Percentiles rank a stretch among this genome's conserved stretches.
Conservation (phyloP, 352 stramenopile species). For the Globisporangium carolinianum region DNA sequence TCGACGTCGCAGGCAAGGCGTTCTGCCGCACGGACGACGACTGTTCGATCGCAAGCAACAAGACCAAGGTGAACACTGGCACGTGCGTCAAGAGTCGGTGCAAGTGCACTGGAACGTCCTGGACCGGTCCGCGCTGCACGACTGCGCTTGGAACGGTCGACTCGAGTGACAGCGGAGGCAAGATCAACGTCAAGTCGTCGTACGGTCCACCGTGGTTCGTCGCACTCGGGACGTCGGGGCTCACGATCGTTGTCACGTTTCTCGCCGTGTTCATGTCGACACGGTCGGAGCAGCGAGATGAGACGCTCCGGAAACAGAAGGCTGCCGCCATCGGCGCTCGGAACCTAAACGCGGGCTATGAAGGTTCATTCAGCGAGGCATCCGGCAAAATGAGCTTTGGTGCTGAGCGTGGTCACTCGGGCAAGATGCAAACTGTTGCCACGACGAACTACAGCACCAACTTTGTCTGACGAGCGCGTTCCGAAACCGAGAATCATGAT, state of each 20-base stretch:
- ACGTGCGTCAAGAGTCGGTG: neutral
- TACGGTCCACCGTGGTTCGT: conserved; percentile 12
- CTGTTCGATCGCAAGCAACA: conserved; percentile 2
- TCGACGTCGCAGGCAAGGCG: conserved; percentile 1
- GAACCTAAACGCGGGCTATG: conserved; percentile 13
- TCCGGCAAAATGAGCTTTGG: too few relatives aligned
- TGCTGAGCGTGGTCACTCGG: too few relatives aligned
- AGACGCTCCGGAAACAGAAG: conserved; percentile 10
- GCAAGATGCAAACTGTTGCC: too few relatives aligned
- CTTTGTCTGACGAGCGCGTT: conserved; percentile 16
- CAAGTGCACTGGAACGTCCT: conserved; percentile 17
- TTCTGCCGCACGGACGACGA: conserved; percentile 2
- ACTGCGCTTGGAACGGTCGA: conserved; percentile 3
- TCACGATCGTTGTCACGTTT: conserved; percentile 7
- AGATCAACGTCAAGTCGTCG: conserved; percentile 9
- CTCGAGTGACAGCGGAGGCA: conserved; percentile 1
- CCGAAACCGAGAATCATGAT: too few relatives aligned
- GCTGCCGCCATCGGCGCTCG: conserved; percentile 12
- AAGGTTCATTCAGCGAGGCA: too few relatives aligned
- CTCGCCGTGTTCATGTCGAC: conserved; percentile 6
- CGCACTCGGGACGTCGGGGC: neutral
- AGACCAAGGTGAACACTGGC: neutral
- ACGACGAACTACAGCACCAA: conserved; percentile 25
- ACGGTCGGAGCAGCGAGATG: conserved; percentile 1
- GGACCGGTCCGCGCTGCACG: conserved; percentile 48